A percentile compares a stretch with the other conserved stretches of the same genome.
phyloP scores from a whole-genome alignment of 108 stramenopile species.

The Bacterosira constricta region DNA sequence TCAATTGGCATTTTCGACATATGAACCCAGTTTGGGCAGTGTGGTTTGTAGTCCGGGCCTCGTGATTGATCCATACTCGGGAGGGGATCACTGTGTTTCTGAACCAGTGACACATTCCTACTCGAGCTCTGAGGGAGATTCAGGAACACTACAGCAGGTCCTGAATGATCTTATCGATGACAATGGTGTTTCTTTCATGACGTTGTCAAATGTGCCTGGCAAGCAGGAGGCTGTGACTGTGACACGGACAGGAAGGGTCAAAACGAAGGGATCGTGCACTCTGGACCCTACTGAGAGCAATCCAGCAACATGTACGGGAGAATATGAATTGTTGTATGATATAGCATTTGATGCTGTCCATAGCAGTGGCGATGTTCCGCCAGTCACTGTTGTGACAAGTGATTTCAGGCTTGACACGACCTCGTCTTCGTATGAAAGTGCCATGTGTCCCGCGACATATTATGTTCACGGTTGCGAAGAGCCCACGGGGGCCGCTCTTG shows the following conservation, averaged over 20 bases:
- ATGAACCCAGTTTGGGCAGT: conserved; percentile 37
- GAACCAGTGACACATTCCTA: conserved; percentile 30
- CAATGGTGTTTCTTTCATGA: conserved; percentile 54
- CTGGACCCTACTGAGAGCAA: conserved; percentile 12
- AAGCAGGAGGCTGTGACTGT: conserved; percentile 46
- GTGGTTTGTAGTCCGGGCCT: conserved; percentile 54
- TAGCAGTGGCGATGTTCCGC: conserved; percentile 75
- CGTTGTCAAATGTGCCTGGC: conserved; percentile 22
- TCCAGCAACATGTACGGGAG: conserved; percentile 51
- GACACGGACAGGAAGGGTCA: conserved; percentile 37
- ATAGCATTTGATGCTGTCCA: conserved; percentile 69
- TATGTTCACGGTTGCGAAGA: conserved; percentile 38
- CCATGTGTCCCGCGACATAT: conserved; percentile 27
- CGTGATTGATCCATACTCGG: conserved; percentile 38
- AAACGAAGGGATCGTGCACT: conserved; percentile 47
- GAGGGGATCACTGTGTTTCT: conserved; percentile 54
- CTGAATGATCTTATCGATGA: conserved; percentile 50
- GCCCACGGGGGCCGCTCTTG: conserved; percentile 39
- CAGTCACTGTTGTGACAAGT: conserved; percentile 39
- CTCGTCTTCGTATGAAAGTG: conserved; percentile 26
- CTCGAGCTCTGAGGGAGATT: conserved; percentile 35
- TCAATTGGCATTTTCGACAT: conserved; percentile 50
- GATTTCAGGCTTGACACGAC: conserved; percentile 35
- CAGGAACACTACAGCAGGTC: conserved; percentile 43
- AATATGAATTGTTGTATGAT: conserved; percentile 61